These are phyloP conservation scores for Neonectria neomacrospora DNA, from an alignment of 2,329 filamentous ascomycete species.

Conservation along the genomic window DNA sequence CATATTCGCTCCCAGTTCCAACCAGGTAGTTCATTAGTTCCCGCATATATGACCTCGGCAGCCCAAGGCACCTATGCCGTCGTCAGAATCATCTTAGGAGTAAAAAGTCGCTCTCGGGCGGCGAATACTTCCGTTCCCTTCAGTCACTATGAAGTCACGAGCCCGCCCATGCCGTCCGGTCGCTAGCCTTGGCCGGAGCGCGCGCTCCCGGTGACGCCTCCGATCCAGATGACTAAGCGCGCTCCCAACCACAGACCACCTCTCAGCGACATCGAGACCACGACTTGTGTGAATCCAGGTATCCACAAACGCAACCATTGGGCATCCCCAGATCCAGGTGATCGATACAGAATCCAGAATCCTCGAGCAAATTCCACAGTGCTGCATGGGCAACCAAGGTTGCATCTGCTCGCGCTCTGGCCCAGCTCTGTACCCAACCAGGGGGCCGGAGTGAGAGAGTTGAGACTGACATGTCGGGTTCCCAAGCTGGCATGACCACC, in stretches of 20 bases:
- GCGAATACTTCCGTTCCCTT: not conserved
- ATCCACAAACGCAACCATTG: conserved; percentile 45
- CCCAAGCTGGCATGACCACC: conserved; percentile 24
- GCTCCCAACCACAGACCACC: conserved; percentile 36
- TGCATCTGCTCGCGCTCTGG: conserved; percentile 1
- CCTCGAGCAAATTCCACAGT: conserved; percentile 16
- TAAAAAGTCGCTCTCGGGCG: not conserved
- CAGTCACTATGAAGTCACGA: conserved; percentile 9
- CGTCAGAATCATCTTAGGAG: not conserved
- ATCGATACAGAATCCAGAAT: conserved; percentile 27
- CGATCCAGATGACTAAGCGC: conserved; percentile 41
- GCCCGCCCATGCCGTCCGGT: not conserved
- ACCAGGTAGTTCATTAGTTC: not conserved
- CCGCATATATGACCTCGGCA: not conserved
- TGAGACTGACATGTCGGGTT: conserved; percentile 22
- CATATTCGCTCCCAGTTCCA: not conserved
- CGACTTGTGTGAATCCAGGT: conserved; percentile 39
- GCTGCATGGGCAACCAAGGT: conserved; percentile 1
- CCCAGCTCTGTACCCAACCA: not conserved
- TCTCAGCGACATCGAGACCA: conserved; percentile 39
- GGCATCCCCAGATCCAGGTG: conserved; percentile 31
- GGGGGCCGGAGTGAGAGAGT: conserved; percentile 13
- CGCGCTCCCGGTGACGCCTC: not conserved
- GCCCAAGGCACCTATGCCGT: not conserved
- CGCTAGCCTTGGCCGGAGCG: not conserved